Percentiles rank a stretch among this genome's conserved stretches.
Evolutionary conservation across 169 alveolate genomes (phyloP).

Genomic region (Hepatocystis sp.): DNA sequence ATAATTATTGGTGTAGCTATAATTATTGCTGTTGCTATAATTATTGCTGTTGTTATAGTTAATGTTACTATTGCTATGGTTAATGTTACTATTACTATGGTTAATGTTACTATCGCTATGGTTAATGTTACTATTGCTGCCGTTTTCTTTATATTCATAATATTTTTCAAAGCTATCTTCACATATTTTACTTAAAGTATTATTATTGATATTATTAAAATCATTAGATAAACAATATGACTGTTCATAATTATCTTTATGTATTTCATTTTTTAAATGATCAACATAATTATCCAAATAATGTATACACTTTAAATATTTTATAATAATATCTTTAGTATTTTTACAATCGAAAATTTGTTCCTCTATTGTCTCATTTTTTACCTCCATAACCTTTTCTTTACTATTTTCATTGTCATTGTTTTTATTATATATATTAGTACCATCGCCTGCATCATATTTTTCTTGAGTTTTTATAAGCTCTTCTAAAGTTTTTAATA

Average conservation of each 20-base stretch:
- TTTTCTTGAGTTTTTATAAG: conserved; percentile 8
- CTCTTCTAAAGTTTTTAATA: conserved; percentile 24
- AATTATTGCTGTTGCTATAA: background rate
- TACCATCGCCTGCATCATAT: background rate
- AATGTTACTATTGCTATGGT: background rate
- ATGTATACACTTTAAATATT: conserved; percentile 25
- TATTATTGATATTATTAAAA: too few relatives aligned
- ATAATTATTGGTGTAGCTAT: background rate
- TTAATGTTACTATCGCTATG: background rate
- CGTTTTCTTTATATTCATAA: background rate
- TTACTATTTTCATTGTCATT: too few relatives aligned
- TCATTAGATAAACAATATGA: too few relatives aligned
- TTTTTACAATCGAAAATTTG: conserved; percentile 32
- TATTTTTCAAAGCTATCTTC: too few relatives aligned
- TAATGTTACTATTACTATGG: background rate
- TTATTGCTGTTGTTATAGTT: background rate
- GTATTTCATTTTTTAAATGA: conserved; percentile 23
- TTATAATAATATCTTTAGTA: conserved; percentile 49
- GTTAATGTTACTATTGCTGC: background rate
- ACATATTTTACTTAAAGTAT: background rate
- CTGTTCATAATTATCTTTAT: conserved; percentile 4
- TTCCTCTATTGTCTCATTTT: conserved; percentile 32
- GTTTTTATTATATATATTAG: too few relatives aligned
- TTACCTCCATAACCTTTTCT: too few relatives aligned
- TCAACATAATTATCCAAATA: conserved; percentile 38